These are phyloP conservation scores for Amesomyces nigricolor DNA, from an alignment of 2,329 filamentous ascomycete genomes.

Conservation along the genomic window DNA sequence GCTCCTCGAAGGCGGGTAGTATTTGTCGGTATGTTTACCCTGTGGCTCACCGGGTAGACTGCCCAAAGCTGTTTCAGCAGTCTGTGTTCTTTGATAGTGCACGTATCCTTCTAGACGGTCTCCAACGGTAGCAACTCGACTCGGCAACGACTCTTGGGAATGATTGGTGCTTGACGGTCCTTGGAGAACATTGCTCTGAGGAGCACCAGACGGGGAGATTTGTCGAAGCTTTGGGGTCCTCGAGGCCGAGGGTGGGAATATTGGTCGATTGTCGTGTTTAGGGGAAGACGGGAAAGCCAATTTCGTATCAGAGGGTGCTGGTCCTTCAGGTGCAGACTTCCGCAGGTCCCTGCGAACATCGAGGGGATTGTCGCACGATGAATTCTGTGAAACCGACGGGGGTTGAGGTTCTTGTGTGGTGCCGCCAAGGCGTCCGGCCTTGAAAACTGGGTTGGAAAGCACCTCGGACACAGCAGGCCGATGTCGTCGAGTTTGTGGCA, in stretches of 20 bases:
- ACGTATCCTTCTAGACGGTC: conserved; percentile 27
- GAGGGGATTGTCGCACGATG: no score
- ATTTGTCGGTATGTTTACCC: conserved; percentile 8
- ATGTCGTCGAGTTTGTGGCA: conserved; percentile 13
- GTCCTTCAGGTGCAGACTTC: conserved; percentile 13
- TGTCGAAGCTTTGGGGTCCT: conserved; percentile 30
- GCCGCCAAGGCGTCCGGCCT: conserved; percentile 24
- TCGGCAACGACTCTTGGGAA: conserved; percentile 20
- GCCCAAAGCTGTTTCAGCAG: conserved; percentile 27
- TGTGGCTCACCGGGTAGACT: conserved; percentile 27
- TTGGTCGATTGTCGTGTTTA: conserved; percentile 10
- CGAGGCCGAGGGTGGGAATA: conserved; percentile 30
- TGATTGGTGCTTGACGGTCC: conserved; percentile 9
- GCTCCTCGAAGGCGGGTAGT: conserved; percentile 20
- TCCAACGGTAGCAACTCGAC: conserved; percentile 5
- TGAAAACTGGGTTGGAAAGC: neutral
- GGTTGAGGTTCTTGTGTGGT: conserved; percentile 30
- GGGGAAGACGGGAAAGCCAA: neutral
- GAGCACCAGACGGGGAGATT: conserved; percentile 14
- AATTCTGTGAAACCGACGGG: neutral
- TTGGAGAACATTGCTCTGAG: conserved; percentile 19
- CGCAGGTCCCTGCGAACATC: conserved; percentile 6
- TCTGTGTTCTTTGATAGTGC: conserved; percentile 26
- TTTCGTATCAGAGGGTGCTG: neutral
- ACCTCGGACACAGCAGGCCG: conserved; percentile 14